phyloP scores from a whole-genome alignment of 2,329 filamentous ascomycete species.

The Pseudogymnoascus sp. region DNA sequence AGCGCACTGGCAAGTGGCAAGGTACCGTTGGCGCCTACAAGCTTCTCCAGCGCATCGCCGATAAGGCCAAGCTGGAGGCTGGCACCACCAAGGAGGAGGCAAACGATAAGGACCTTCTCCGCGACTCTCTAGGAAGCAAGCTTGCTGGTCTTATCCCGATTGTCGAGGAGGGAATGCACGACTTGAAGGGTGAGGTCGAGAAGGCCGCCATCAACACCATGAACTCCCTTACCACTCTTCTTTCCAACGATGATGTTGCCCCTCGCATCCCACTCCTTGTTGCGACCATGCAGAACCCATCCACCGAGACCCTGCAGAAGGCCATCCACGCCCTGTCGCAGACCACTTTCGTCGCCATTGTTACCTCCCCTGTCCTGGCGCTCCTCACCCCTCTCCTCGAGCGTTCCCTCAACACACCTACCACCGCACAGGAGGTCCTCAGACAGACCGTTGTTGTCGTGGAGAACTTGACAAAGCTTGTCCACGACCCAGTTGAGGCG shows the following conservation, averaged over 20 bases:
- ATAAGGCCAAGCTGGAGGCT: constrained; percentile 81
- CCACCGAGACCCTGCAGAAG: constrained; percentile 79
- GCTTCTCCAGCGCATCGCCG: constrained; percentile 85
- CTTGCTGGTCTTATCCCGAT: constrained; percentile 83
- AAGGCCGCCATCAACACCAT: constrained; percentile 92
- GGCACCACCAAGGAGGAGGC: constrained; percentile 76
- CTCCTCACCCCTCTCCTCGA: constrained; percentile 91
- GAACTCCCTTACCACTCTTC: constrained; percentile 77
- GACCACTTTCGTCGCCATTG: constrained; percentile 96
- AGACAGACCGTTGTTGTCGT: constrained; percentile 94
- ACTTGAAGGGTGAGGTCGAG: constrained; percentile 79
- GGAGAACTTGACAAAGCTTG: constrained; percentile 96
- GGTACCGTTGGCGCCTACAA: constrained; percentile 81
- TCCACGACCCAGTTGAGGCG: constrained; percentile 91
- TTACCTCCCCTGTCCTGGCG: constrained; percentile 90
- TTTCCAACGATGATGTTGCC: constrained; percentile 94
- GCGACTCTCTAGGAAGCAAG: constrained; percentile 82
- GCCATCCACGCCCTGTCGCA: constrained; percentile 94
- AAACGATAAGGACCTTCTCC: constrained; percentile 76
- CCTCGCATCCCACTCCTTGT: constrained; percentile 87
- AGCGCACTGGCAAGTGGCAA: constrained; percentile 92
- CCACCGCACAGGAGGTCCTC: constrained; percentile 86
- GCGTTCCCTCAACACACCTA: constrained; percentile 83
- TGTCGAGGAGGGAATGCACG: constrained; percentile 90
- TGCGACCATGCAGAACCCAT: constrained; percentile 92